Evolutionary conservation across 345 rosid genomes (phyloP).

Genomic region (Lepidium didymum): DNA sequence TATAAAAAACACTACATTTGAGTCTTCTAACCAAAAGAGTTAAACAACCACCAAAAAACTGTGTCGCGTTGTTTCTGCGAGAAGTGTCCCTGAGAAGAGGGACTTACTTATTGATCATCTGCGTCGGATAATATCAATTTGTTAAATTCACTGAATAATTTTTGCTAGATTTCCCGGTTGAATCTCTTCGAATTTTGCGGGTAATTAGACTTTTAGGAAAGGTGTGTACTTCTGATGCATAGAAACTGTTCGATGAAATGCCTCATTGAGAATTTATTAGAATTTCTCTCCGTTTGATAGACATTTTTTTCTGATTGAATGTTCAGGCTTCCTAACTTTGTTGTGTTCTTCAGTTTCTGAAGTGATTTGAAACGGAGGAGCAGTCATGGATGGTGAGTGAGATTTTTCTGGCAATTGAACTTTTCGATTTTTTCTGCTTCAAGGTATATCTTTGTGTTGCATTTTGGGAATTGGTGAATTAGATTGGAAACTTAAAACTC

Average conservation of each 20-base stretch:
- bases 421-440: background rate
- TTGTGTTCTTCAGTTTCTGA: background rate
- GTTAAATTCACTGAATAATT: background rate
- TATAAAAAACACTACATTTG: background rate
- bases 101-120: constrained; percentile 51
- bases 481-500: background rate
- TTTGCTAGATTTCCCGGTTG: background rate
- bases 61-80: background rate
- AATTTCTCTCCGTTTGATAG: background rate
- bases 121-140: constrained; percentile 59
- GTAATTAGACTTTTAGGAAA: background rate
- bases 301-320: background rate
- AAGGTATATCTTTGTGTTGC: background rate
- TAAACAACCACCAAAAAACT: background rate
- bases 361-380: constrained; percentile 9
- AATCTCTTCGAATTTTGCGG: background rate
- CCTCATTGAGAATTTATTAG: background rate
- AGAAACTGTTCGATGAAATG: constrained; percentile 25
- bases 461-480: background rate
- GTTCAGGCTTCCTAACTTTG: background rate
- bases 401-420: background rate
- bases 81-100: constrained; percentile 61
- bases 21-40: background rate
- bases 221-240: constrained; percentile 5
- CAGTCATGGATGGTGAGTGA: constrained; percentile 30